Evolutionary conservation across 2,329 filamentous ascomycete species (phyloP).

Genomic region (Gremmenia infestans): DNA sequence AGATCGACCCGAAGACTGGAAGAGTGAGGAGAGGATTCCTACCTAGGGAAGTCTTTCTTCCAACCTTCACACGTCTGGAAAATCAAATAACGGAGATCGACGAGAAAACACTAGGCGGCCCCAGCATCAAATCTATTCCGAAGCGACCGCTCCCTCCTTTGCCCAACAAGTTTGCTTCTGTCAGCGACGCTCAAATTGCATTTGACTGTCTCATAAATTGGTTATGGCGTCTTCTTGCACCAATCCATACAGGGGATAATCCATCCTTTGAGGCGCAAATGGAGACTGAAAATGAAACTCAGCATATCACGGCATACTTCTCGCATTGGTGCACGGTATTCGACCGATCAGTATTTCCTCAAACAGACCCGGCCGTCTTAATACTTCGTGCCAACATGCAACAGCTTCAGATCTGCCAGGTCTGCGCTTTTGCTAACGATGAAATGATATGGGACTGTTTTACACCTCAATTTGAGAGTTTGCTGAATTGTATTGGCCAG

Average conservation of each 20-base stretch:
- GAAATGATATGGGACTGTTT: background rate
- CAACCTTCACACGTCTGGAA: background rate
- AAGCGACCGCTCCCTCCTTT: background rate
- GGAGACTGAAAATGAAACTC: background rate
- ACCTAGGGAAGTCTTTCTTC: background rate
- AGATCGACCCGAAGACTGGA: background rate
- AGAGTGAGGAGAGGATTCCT: background rate
- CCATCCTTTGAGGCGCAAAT: background rate
- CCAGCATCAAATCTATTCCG: background rate
- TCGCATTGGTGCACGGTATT: background rate
- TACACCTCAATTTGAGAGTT: background rate
- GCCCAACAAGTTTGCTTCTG: background rate
- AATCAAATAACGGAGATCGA: background rate
- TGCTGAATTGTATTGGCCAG: background rate
- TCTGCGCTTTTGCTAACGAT: background rate
- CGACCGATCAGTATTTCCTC: background rate
- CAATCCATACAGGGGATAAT: background rate
- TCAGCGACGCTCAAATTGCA: background rate
- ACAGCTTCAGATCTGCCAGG: background rate
- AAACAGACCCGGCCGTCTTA: background rate
- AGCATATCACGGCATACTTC: background rate
- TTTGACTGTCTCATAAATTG: background rate
- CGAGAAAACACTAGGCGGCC: background rate
- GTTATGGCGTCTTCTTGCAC: background rate
- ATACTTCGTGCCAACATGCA: background rate